Conservation (phyloP, 768 basidiomycete genomes). For the Tulasnella calospora region DNA sequence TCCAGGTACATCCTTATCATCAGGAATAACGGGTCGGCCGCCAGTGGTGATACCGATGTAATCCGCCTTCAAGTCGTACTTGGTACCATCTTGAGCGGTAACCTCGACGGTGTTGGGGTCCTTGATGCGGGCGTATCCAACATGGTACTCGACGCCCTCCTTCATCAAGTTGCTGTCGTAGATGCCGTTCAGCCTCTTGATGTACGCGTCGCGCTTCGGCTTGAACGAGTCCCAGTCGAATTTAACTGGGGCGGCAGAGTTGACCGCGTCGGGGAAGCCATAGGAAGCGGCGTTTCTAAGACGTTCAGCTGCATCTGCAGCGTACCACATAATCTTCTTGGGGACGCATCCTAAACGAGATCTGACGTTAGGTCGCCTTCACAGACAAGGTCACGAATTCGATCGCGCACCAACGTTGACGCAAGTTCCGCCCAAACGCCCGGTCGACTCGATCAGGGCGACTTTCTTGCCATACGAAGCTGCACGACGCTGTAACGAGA, state of each 20-base stretch:
- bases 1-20: slow-evolving; percentile 77
- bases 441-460: slow-evolving; percentile 75
- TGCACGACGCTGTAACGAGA: slow-evolving; percentile 65
- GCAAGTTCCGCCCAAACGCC: slow-evolving; percentile 85
- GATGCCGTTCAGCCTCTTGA: slow-evolving; percentile 79
- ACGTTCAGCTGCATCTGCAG: slow-evolving; percentile 83
- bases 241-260: slow-evolving; percentile 44
- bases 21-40: slow-evolving; percentile 74
- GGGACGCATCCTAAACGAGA: slow-evolving; percentile 79
- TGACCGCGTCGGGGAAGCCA: slow-evolving; percentile 43
- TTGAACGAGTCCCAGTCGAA: slow-evolving; percentile 93
- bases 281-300: slow-evolving; percentile 68
- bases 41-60: slow-evolving; percentile 82
- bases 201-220: slow-evolving; percentile 92
- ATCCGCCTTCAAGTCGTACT: slow-evolving; percentile 69
- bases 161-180: slow-evolving; percentile 85
- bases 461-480: slow-evolving; percentile 90
- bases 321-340: slow-evolving; percentile 99
- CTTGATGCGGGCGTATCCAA: slow-evolving; percentile 68
- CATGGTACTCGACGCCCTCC: slow-evolving; percentile 83
- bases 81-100: slow-evolving; percentile 56
- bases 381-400: background rate
- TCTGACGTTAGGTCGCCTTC: background rate
- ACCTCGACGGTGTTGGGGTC: slow-evolving; percentile 70
- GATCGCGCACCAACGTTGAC: slow-evolving; percentile 70